Evolutionary conservation across 1,139 yeast genomes (phyloP), one percentile per base, ranked within the genome.

Genomic region (Nakaseomyces bracarensis): DNA sequence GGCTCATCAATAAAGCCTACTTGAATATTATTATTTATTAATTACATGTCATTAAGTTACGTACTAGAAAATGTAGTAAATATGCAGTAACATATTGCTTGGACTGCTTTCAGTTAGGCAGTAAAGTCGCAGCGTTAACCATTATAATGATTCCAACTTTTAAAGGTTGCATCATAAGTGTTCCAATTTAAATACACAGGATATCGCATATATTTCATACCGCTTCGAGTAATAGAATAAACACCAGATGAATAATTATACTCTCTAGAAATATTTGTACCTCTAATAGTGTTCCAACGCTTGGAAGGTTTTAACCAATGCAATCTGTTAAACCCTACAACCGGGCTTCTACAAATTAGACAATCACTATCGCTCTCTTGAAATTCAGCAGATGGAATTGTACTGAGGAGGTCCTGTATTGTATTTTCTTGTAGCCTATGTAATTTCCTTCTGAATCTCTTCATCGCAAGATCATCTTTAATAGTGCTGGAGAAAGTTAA

Each of bases 261-360:
- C 26, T 56, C 57, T 36, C 43, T 52, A n/a, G 50, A 46, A 4
- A 46, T 41, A 28, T 51, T 54, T 38, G 47, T 54, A 15, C 57
- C 57, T 48, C 52, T 46, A 36, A 59, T 48, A 1, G 46, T 42
- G 25, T 43, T 44, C 10, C 38, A 43, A 40, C 62, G 52, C 36
- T 50, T 55, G 3, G 48, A 46, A 4, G 47, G 49, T 31, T 54
- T 55, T 23, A 59, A 41, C 63, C 64, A 58, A 39, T 53, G 47
- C 28, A 60, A 45, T 41, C 63, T 54, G 23, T 50, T 53, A 39
- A 58, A 60, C 3, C 57, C 55, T 11, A 53, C 49, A 2, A 59
- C 53, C 8, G 64, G 61, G 37, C 63, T 54, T 7, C 41, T 38
- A 9, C 46, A 44, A 8, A 50, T 29, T 10, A 59, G 31, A 38